Percentiles rank a stretch among this genome's conserved stretches.
Conservation (phyloP, 2,329 filamentous ascomycete species). For the Neonectria hederae region DNA sequence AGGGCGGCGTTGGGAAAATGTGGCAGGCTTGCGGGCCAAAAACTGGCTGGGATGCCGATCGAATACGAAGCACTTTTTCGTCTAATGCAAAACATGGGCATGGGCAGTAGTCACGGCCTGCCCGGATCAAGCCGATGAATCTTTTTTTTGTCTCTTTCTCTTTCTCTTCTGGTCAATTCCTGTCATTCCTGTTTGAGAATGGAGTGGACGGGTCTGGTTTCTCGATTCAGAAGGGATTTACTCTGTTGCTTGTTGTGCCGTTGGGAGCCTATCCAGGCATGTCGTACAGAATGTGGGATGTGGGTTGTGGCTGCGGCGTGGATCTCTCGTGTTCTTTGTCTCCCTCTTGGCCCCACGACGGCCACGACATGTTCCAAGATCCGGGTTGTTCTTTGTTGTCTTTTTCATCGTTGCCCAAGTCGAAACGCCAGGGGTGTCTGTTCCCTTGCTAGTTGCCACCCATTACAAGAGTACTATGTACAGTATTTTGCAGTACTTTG, state of each 20-base stretch:
- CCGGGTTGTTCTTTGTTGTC: background rate
- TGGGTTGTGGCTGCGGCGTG: background rate
- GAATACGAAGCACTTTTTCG: slow-evolving; percentile 7
- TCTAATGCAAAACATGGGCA: slow-evolving; percentile 4
- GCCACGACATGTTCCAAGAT: background rate
- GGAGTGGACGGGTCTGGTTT: background rate
- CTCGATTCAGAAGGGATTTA: background rate
- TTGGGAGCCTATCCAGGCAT: background rate
- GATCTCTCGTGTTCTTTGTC: background rate
- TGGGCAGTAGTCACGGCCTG: background rate
- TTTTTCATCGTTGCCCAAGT: too few relatives aligned
- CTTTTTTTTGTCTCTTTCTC: background rate
- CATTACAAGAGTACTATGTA: background rate
- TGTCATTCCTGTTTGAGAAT: background rate
- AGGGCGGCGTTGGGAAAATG: background rate
- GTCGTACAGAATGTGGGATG: background rate
- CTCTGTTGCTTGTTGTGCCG: background rate
- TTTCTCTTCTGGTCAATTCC: background rate
- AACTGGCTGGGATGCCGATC: background rate
- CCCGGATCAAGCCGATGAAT: background rate
- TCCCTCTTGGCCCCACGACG: background rate
- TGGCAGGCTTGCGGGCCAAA: background rate
- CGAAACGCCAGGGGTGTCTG: background rate
- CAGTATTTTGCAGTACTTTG: background rate
- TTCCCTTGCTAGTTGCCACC: background rate